Evolutionary conservation across 78 protist genomes (phyloP).

Genomic region (Dictyostelium citrinum): DNA sequence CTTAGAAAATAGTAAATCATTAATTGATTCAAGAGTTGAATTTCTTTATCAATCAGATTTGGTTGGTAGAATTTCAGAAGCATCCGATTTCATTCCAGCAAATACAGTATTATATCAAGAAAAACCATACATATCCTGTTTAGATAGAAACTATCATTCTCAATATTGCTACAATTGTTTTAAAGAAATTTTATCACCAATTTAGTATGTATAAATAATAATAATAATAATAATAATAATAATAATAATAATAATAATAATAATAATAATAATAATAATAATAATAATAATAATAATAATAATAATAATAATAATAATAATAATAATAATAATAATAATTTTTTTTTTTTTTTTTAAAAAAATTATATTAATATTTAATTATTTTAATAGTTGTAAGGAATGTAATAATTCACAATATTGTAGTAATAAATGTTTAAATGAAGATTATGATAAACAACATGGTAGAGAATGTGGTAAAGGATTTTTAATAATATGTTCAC

Average conservation of each 20-base stretch:
- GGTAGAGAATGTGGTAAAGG: conserved; percentile 45
- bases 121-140: conserved; percentile 15
- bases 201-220: conserved; percentile 35
- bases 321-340: too few species aligned
- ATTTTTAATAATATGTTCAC: conserved; percentile 40
- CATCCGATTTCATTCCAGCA: not conserved
- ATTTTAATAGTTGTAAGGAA: conserved; percentile 16
- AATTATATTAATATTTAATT: not conserved
- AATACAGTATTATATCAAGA: conserved; percentile 41
- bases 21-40: conserved; percentile 28
- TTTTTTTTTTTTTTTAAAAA: not conserved
- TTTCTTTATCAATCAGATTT: conserved; percentile 18
- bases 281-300: too few species aligned
- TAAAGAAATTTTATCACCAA: conserved; percentile 59
- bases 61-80: conserved; percentile 36
- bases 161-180: conserved; percentile 51
- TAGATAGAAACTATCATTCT: conserved; percentile 20
- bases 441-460: conserved; percentile 19
- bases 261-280: not conserved
- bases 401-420: conserved; percentile 63
- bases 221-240: not conserved
- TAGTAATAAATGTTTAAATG: conserved; percentile 26
- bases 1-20: not conserved
- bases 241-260: not conserved
- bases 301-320: too few species aligned